Percentiles rank a stretch among this genome's conserved stretches.
Conservation (phyloP, 2,329 filamentous ascomycete species). For the Sordariomycetes sp. region DNA sequence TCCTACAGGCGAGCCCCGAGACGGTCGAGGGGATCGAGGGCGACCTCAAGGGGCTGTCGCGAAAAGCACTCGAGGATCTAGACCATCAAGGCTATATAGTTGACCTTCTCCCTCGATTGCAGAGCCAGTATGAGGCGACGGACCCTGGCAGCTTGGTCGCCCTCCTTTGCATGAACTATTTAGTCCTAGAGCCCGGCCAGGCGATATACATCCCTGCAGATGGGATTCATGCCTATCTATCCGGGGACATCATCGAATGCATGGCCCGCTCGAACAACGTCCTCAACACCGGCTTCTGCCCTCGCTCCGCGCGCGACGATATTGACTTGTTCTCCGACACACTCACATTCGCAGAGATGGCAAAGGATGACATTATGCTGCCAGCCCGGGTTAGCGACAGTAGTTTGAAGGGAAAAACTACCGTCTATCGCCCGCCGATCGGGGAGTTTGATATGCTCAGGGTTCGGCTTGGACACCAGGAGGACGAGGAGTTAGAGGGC, state of each 20-base stretch:
- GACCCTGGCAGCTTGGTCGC: constrained; percentile 63
- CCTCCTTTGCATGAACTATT: constrained; percentile 63
- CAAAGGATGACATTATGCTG: constrained; percentile 43
- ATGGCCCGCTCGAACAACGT: constrained; percentile 71
- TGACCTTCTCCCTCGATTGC: constrained; percentile 52
- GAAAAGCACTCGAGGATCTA: constrained; percentile 29
- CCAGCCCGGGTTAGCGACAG: constrained; percentile 34
- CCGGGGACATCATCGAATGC: constrained; percentile 67
- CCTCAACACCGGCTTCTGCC: constrained; percentile 65
- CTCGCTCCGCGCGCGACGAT: constrained; percentile 50
- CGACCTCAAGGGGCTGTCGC: constrained; percentile 34
- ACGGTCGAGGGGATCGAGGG: constrained; percentile 41
- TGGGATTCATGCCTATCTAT: constrained; percentile 63
- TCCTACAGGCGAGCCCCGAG: constrained; percentile 42
- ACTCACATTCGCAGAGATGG: constrained; percentile 54
- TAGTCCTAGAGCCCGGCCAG: constrained; percentile 54
- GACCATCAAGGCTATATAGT: constrained; percentile 45
- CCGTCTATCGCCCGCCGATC: constrained; percentile 54
- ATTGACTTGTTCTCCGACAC: constrained; percentile 52
- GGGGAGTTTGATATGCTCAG: constrained; percentile 62
- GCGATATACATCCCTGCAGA: constrained; percentile 63
- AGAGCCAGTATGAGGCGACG: constrained; percentile 48
- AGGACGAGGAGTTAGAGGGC: constrained; percentile 44
- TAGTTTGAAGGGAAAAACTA: constrained; percentile 48
- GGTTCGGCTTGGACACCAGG: constrained; percentile 42